Evolutionary conservation across 2,329 filamentous ascomycete genomes (phyloP), one percentile per base, ranked within the genome.

Genomic region (Botrytis pseudocinerea): DNA sequence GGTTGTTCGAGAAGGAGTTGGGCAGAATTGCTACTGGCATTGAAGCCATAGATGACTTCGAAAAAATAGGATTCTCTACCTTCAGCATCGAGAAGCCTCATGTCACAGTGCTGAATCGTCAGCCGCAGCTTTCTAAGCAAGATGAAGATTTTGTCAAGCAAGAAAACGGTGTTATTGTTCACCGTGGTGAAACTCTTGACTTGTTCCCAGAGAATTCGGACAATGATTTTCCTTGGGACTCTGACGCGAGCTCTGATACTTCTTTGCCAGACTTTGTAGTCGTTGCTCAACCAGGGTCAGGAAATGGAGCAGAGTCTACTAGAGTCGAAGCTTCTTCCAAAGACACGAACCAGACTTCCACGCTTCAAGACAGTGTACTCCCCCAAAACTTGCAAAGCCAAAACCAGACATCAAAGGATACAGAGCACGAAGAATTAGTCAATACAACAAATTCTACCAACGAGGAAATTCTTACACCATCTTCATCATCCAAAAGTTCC

Each of bases 1-100:
- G 96, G 96, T 84, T 98, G 2, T 97, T 98, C 76, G 86, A 90
- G 20, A 86, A 87, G 62, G 88, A 94, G 74, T 85, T 97, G 6
- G 91, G 92, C 1, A 86, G 86, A 65, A 90, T 97, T 77, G 92
- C 92, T 1, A 88, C 83, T 40, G 82, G 81, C 22, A 75, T 76
- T 28, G 77, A 79, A 54, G 48, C 66, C 2, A 69, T 48, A 16
- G 77, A 79, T 8, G 76, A 77, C 2, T 63, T 78, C 28, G 78
- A 78, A 7, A 74, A 78, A 5, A 63, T 78, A 8, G 76, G 74
- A 5, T 66, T 80, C 16, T 59, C 74, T 14, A 69, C 71, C 46
- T 54, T 75, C 18, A 76, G 74, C 35, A 75, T 73, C 32, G 71
- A 74, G 16, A 73, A 71, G 54, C 28, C 25, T 42, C 59, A 64